A percentile compares a stretch with the other conserved stretches of the same genome.
Evolutionary conservation across 2,329 filamentous ascomycete genomes (phyloP).

Genomic region (Colletotrichum higginsianum): DNA sequence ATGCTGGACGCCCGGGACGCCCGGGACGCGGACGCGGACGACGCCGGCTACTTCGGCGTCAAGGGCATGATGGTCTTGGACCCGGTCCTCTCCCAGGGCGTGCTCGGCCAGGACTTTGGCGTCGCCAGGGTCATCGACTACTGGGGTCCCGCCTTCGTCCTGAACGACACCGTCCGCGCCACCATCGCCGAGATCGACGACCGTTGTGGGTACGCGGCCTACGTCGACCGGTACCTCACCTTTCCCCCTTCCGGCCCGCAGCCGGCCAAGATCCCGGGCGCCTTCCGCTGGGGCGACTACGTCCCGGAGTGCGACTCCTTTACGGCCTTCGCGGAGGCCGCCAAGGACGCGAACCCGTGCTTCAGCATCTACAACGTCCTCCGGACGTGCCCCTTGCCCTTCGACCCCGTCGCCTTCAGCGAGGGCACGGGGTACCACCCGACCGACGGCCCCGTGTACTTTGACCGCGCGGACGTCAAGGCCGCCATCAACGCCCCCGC

Average conservation of each 20-base stretch:
- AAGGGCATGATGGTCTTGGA: conserved; percentile 81
- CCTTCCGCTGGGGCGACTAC: conserved; percentile 50
- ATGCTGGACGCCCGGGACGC: conserved; percentile 71
- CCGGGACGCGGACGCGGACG: conserved; percentile 52
- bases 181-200: conserved; percentile 67
- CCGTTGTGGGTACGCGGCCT: conserved; percentile 74
- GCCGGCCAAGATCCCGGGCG: conserved; percentile 64
- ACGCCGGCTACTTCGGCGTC: conserved; percentile 77
- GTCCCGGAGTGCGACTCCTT: conserved; percentile 67
- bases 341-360: conserved; percentile 77
- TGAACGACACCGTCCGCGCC: conserved; percentile 72
- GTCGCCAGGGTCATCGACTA: conserved; percentile 73
- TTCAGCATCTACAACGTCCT: conserved; percentile 83
- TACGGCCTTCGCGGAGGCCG: conserved; percentile 66
- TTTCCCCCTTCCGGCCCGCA: conserved; percentile 78
- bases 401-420: conserved; percentile 79
- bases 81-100: conserved; percentile 72
- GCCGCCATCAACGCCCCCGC: conserved; percentile 75
- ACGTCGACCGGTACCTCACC: conserved; percentile 71
- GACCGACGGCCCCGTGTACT: conserved; percentile 74
- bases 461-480: conserved; percentile 80
- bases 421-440: conserved; percentile 76
- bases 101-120: conserved; percentile 61
- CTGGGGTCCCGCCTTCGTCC: conserved; percentile 70
- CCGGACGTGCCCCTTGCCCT: conserved; percentile 78